phyloP scores from a whole-genome alignment of 192 early-diverging fungal species.

The Blastocladiella britannica region DNA sequence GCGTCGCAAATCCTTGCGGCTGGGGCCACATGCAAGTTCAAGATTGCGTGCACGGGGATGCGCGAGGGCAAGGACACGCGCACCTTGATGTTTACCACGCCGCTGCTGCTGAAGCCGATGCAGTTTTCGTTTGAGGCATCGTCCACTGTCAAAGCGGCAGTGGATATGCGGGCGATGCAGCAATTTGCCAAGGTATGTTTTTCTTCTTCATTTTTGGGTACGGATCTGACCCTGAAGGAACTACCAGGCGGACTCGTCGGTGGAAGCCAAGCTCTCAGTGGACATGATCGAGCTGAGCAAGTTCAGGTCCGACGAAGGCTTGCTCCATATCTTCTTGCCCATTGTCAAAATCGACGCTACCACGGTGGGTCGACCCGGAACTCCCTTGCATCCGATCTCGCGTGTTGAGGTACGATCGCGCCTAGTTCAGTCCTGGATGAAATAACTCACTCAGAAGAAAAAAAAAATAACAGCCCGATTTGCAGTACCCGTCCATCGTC shows the following conservation, averaged over 20 bases:
- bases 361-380: not conserved
- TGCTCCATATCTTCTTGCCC: not conserved
- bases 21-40: not conserved
- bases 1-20: not conserved
- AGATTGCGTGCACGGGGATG: not conserved
- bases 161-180: not conserved
- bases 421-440: no score
- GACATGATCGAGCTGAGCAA: not conserved
- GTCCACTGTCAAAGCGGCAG: not conserved
- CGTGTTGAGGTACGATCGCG: not conserved
- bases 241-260: not conserved
- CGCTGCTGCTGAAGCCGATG: not conserved
- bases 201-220: not conserved
- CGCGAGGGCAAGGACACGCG: not conserved
- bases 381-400: not conserved
- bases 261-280: not conserved
- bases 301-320: not conserved
- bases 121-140: not conserved
- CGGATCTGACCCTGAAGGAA: no score
- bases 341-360: not conserved
- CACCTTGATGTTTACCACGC: not conserved
- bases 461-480: no score
- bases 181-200: not conserved
- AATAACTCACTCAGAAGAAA: no score
- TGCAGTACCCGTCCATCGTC: no score